Evolutionary conservation across 768 basidiomycete genomes (phyloP), one percentile per base, ranked within the genome.

Genomic region (Grammothele lineata): DNA sequence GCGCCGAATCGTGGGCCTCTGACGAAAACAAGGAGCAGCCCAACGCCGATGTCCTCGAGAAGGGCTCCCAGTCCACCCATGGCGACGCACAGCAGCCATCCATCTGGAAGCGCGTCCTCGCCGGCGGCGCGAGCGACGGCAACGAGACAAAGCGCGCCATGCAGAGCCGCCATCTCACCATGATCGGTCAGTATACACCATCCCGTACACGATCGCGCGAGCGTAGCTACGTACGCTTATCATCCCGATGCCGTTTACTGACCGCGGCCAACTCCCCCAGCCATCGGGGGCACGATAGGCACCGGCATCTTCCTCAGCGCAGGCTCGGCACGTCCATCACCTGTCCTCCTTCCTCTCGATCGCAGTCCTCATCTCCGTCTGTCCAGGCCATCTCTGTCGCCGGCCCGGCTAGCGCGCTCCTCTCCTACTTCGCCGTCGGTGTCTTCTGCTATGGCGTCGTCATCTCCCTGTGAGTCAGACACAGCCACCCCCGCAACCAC

Each of bases 221-320:
- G n/a, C n/a, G n/a, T n/a, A n/a, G n/a, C n/a, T n/a, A n/a, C n/a
- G n/a, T n/a, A n/a, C n/a, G n/a, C n/a, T n/a, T 30, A 37, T 25
- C 27, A n/a, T 35, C 27, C 36, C 12, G 23, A 34, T 22, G 10
- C 18, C 17, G n/a, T 18, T 51, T 37, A 36, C 12, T 38, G 21
- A 10, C 26, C 3, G 37, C 40, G 17, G 24, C 25, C 11, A 36
- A n/a, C 37, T 10, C 42, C 14, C 14, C 8, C 27, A 75, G 76
- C 76, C 19, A 77, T 78, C 47, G 77, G 77, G 15, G 77, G 77
- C 0, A 80, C 77, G 0, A 79, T 78, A 33, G 77, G 77, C n/a
- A 77, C 76, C 2, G 78, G 80, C 40, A 78, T 81, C 35, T 81
- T 81, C 56, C 65, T 81, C 57, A 77, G 78, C 58, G 77, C 77